A percentile compares a stretch with the other conserved stretches of the same genome.
Evolutionary conservation across 2,329 filamentous ascomycete genomes (phyloP).

Genomic region (Basipetospora chlamydospora): DNA sequence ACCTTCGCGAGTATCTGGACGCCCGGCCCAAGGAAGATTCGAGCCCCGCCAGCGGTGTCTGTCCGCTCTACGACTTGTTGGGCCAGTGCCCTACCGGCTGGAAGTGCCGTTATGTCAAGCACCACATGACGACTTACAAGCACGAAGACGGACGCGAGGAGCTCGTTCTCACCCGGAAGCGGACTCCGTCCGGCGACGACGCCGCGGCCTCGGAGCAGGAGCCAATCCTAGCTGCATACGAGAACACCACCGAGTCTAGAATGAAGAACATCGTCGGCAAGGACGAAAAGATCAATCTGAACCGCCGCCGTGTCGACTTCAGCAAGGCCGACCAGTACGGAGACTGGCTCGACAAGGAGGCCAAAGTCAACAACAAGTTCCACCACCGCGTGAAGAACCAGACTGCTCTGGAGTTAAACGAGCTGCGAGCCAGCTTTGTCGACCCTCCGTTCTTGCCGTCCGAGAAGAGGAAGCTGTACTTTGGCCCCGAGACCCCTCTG

Average conservation of each 20-base stretch:
- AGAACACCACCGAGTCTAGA: not conserved
- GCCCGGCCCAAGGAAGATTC: constrained; percentile 61
- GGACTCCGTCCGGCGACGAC: constrained; percentile 18
- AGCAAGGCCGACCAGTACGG: constrained; percentile 63
- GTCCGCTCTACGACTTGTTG: constrained; percentile 64
- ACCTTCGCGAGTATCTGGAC: constrained; percentile 75
- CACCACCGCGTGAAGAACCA: constrained; percentile 27
- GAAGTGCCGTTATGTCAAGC: constrained; percentile 84
- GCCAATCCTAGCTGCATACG: constrained; percentile 20
- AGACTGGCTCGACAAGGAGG: constrained; percentile 59
- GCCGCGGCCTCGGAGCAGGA: constrained; percentile 14
- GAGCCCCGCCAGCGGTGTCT: constrained; percentile 47
- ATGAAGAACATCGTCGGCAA: constrained; percentile 56
- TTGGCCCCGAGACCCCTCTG: constrained; percentile 81
- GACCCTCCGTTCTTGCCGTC: constrained; percentile 81
- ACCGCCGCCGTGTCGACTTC: constrained; percentile 55
- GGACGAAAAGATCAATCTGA: constrained; percentile 58
- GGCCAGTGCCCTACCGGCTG: constrained; percentile 74
- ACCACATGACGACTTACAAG: constrained; percentile 71
- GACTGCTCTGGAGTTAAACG: constrained; percentile 34
- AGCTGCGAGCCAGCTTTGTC: constrained; percentile 66
- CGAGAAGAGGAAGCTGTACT: constrained; percentile 88
- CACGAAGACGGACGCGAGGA: constrained; percentile 71
- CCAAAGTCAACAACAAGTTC: constrained; percentile 22
- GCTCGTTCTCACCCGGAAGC: constrained; percentile 49